Percentiles rank a stretch among this genome's conserved stretches.
These are phyloP conservation scores for Gossypium turneri DNA, from an alignment of 345 rosid species.

Conservation along the genomic window DNA sequence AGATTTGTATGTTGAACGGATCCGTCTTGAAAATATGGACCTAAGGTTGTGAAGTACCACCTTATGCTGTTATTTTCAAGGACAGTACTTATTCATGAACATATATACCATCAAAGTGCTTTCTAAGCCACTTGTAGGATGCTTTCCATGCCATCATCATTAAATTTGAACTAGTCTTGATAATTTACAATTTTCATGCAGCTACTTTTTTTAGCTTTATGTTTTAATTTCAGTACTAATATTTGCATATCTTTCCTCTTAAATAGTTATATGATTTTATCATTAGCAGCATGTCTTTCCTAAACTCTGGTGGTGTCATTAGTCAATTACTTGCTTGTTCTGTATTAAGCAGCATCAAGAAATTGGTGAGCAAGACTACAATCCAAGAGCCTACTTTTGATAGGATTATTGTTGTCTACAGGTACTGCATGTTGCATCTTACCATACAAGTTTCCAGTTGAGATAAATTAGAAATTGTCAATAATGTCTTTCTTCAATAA, in stretches of 20 bases:
- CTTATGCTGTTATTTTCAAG: not conserved
- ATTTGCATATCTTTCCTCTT: not conserved
- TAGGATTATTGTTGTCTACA: slow-evolving; percentile 89
- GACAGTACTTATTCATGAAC: not conserved
- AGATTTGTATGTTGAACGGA: slow-evolving; percentile 63
- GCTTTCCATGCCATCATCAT: not conserved
- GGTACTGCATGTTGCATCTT: slow-evolving; percentile 41
- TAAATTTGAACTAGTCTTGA: not conserved
- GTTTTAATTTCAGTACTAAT: not conserved
- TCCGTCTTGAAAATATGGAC: slow-evolving; percentile 78
- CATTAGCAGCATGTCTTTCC: not conserved
- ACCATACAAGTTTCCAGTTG: slow-evolving; percentile 6
- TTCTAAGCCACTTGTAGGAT: not conserved
- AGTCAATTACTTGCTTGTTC: slow-evolving; percentile 3
- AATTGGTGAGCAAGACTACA: slow-evolving; percentile 62
- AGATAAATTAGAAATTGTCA: not conserved
- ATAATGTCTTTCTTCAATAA: not conserved
- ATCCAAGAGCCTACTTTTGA: slow-evolving; percentile 94
- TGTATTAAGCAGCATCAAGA: slow-evolving; percentile 42
- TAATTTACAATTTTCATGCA: not conserved
- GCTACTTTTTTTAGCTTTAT: not conserved
- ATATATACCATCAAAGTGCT: not conserved
- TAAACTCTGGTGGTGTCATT: not conserved
- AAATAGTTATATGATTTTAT: not conserved
- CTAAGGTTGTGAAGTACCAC: slow-evolving; percentile 44